A percentile compares a stretch with the other conserved stretches of the same genome.
Conservation (phyloP, 352 stramenopile genomes). For the Phytopythium ostracodes region DNA sequence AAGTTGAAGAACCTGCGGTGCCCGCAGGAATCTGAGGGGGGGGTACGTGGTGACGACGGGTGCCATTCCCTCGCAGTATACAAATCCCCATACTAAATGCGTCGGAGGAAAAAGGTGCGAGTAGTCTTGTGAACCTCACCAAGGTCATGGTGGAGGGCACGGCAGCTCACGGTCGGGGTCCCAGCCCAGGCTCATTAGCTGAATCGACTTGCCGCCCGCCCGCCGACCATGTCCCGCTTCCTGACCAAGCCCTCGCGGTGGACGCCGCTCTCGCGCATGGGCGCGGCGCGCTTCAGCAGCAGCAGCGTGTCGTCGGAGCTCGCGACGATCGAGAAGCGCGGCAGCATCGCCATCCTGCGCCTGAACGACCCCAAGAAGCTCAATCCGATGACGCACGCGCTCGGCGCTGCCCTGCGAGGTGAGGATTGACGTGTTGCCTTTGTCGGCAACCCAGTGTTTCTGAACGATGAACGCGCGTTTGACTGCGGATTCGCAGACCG, state of each 20-base stretch:
- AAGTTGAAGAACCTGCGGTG: background rate
- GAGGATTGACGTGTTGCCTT: background rate
- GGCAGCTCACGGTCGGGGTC: too few species aligned
- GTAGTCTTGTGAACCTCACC: background rate
- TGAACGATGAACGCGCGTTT: background rate
- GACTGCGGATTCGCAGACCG: slow-evolving; percentile 26
- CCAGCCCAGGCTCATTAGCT: background rate
- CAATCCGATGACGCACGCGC: slow-evolving; percentile 85
- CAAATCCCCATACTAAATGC: background rate
- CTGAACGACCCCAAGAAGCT: slow-evolving; percentile 80
- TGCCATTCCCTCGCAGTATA: background rate
- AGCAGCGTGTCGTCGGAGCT: slow-evolving; percentile 9
- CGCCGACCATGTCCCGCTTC: background rate
- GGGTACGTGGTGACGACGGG: background rate
- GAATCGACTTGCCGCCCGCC: background rate
- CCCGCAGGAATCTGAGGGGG: background rate
- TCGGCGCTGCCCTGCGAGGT: slow-evolving; percentile 68
- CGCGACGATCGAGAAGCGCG: slow-evolving; percentile 49
- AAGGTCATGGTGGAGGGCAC: too few species aligned
- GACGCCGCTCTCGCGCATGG: background rate
- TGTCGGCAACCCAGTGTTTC: background rate
- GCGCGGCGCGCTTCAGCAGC: slow-evolving; percentile 1
- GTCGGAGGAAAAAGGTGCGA: background rate
- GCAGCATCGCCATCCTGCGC: slow-evolving; percentile 40
- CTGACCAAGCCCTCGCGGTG: background rate